Percentiles rank a stretch among this genome's conserved stretches.
Conservation (phyloP, 768 basidiomycete genomes). For the Phanerodontia chrysosporium region DNA sequence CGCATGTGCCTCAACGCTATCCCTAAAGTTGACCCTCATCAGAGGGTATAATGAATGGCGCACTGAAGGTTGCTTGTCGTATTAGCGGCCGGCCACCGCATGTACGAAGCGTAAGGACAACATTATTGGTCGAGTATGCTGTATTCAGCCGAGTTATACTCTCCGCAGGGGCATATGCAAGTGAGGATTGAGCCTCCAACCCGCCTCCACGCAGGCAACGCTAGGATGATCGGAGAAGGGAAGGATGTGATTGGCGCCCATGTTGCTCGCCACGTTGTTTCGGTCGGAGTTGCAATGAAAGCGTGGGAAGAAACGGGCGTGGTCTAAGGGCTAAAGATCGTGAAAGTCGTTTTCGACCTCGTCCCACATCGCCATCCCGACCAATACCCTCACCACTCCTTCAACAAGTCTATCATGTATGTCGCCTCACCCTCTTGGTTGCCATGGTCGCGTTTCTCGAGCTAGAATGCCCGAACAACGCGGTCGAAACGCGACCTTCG, state of each 20-base stretch:
- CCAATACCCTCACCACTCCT: slow-evolving; percentile 19
- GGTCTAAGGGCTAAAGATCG: slow-evolving; percentile 11
- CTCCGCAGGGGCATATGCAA: too few relatives aligned
- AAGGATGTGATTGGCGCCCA: background rate
- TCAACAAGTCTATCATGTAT: slow-evolving; percentile 25
- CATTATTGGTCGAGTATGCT: too few relatives aligned
- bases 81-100: too few relatives aligned
- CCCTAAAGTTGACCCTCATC: background rate
- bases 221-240: background rate
- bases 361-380: slow-evolving; percentile 22
- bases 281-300: slow-evolving; percentile 12
- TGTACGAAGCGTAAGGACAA: too few relatives aligned
- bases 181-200: too few relatives aligned
- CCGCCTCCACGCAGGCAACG: too few relatives aligned
- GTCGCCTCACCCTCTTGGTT: slow-evolving; percentile 13
- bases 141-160: too few relatives aligned
- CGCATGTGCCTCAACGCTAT: background rate
- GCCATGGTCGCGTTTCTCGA: slow-evolving; percentile 3
- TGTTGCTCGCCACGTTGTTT: slow-evolving; percentile 12
- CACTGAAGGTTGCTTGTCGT: too few relatives aligned
- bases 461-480: slow-evolving; percentile 13
- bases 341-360: slow-evolving; percentile 15
- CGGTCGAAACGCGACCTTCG: slow-evolving; percentile 16
- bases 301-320: slow-evolving; percentile 13
- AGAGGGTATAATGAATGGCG: background rate